A percentile compares a stretch with the other conserved stretches of the same genome.
phyloP scores from a whole-genome alignment of 139 green algal genomes.

The Auxenochlorella protothecoides region DNA sequence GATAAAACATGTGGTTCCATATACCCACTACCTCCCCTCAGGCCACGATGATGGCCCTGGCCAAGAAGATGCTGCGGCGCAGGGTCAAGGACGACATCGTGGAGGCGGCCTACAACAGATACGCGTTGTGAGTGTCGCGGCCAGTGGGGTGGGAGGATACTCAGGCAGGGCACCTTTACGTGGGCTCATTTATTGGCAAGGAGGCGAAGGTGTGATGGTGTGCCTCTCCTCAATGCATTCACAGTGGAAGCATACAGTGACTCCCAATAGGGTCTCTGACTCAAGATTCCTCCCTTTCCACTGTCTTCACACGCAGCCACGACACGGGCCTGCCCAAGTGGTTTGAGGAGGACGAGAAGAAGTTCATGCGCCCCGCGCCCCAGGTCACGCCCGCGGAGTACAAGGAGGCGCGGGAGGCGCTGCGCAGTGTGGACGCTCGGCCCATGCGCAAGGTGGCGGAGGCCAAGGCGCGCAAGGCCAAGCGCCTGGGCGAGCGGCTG shows the following conservation, averaged over 20 bases:
- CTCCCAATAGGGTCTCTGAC: too few species aligned
- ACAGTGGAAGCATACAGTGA: too few species aligned
- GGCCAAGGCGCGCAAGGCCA: conserved; percentile 82
- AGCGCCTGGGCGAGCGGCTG: conserved; percentile 46
- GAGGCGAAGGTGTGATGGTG: too few species aligned
- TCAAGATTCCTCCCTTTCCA: not conserved
- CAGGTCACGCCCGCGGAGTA: conserved; percentile 56
- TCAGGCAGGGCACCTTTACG: not conserved
- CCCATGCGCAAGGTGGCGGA: conserved; percentile 96
- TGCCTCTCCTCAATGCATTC: too few species aligned
- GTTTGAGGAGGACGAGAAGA: conserved; percentile 83
- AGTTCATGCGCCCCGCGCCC: conserved; percentile 22
- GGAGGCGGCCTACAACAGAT: conserved; percentile 89
- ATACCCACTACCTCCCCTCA: not conserved
- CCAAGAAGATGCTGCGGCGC: conserved; percentile 66
- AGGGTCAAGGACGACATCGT: conserved; percentile 75
- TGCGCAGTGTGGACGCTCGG: conserved; percentile 72
- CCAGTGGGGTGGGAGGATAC: not conserved
- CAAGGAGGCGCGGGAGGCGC: conserved; percentile 57
- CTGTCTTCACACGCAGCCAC: conserved; percentile 30
- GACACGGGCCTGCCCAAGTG: conserved; percentile 72
- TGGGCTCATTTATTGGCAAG: too few species aligned
- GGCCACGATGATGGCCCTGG: conserved; percentile 72
- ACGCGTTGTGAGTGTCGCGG: conserved; percentile 41
- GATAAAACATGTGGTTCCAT: too few species aligned